phyloP scores from a whole-genome alignment of 176 grass and related monocot species.

The Alloteropsis semialata region DNA sequence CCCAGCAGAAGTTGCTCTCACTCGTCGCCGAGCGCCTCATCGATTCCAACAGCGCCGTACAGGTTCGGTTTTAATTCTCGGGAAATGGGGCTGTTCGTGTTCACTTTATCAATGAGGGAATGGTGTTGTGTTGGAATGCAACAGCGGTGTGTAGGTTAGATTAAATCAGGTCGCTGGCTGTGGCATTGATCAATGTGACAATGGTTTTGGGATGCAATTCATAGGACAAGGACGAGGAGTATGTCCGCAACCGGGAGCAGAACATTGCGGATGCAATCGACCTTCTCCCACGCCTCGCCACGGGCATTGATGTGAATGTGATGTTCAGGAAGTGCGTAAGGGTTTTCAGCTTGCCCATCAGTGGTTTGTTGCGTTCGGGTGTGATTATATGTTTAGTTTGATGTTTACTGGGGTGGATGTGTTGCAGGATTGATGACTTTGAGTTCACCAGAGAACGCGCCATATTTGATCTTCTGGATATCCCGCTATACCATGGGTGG shows the following conservation, averaged over 20 bases:
- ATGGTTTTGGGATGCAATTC: not conserved
- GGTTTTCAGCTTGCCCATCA: slow-evolving; percentile 1
- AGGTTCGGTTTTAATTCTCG: slow-evolving; percentile 40
- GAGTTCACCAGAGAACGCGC: slow-evolving; percentile 92
- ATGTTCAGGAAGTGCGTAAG: slow-evolving; percentile 79
- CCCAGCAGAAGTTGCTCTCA: slow-evolving; percentile 88
- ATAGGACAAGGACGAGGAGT: slow-evolving; percentile 72
- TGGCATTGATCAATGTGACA: not conserved
- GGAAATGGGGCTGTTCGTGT: not conserved
- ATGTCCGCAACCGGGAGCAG: slow-evolving; percentile 74
- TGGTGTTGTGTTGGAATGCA: not conserved
- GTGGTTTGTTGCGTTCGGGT: not conserved
- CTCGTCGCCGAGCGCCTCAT: slow-evolving; percentile 94
- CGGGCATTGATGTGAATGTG: slow-evolving; percentile 90
- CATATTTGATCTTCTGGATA: slow-evolving; percentile 98
- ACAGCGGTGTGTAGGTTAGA: not conserved
- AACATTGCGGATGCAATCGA: slow-evolving; percentile 87
- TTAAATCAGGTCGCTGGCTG: not conserved
- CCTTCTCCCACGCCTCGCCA: slow-evolving; percentile 67
- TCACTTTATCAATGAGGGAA: not conserved
- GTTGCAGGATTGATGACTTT: slow-evolving; percentile 87
- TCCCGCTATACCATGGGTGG: slow-evolving; percentile 93
- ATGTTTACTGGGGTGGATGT: not conserved
- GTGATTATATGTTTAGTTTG: not conserved
- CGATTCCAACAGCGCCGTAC: slow-evolving; percentile 64